Base-by-base conservation (phyloP, 345 rosid species). In the Eucalyptus leucophloia region DNA sequence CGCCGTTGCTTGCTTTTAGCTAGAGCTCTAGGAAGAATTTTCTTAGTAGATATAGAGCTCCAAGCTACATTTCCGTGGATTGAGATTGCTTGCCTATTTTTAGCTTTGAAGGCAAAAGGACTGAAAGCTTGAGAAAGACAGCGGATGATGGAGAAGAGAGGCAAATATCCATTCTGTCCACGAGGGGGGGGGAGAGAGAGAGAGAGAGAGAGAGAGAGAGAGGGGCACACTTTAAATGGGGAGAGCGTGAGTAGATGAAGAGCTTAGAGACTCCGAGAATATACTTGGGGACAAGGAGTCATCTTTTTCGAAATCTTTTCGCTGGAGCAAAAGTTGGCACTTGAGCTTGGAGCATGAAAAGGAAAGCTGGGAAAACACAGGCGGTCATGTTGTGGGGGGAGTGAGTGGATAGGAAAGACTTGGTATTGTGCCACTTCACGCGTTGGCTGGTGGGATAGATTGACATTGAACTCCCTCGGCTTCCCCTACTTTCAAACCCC, bases 391-490 rank as follows among this genome's bases (percentile, higher is more conserved):
- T 47, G 90, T 89, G 92, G 90, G 89, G 58, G 16, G 88, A 91
- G 87, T 88, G 92, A 89, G 92, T 89, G 91, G 93, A 88, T 62
- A 87, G 91, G 90, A 91, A 90, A 89, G 88, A 88, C 90, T 86
- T 56, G 80, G 88, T 34, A 87, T 89, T 91, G 91, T 89, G 89
- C 90, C 91, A 92, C 92, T 93, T 94, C 93, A 90, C 93, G 89
- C 90, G 92, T 30, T 77, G 8, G 85, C 85, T 77, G 85, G 85
- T 77, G 85, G 85, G 85, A 77, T 37, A 77, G 85, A 77, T 77
- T 77, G 85, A 77, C 85, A 77, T 40, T 77, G 45, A 77, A 77
- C 47, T 77, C 85, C 85, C 47, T 40, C 17, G 4, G 16, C 15
- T 77, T 14, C 1, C 69, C 69, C 45, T 40, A 12, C 85, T 77